These are phyloP conservation scores for Ustilago tritici DNA, from an alignment of 1,284 basidiomycete genomes.

Conservation along the genomic window DNA sequence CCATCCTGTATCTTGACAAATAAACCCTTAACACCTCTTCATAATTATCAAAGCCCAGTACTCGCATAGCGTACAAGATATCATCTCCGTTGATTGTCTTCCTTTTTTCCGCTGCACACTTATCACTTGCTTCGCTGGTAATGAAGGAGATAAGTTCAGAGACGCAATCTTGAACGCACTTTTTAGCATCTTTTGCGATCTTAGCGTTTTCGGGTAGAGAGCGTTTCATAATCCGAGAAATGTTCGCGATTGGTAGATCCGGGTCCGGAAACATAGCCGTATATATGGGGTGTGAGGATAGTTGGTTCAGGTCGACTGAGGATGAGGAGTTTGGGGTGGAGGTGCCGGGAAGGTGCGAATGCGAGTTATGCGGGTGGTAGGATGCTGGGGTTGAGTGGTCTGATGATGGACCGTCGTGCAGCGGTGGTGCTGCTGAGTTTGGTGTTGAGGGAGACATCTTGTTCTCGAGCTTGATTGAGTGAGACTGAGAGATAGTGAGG, in stretches of 20 bases:
- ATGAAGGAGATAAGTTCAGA: constrained; percentile 97
- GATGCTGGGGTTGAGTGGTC: constrained; percentile 22
- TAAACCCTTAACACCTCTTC: constrained; percentile 89
- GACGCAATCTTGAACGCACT: constrained; percentile 95
- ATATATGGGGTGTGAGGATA: constrained; percentile 34
- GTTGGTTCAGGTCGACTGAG: constrained; percentile 22
- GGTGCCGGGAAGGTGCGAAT: constrained; percentile 9
- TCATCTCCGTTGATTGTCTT: constrained; percentile 88
- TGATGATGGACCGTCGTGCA: neutral
- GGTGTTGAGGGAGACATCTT: constrained; percentile 11
- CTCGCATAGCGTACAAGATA: constrained; percentile 86
- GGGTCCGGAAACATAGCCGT: constrained; percentile 47
- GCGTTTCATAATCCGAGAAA: constrained; percentile 92
- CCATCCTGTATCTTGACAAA: constrained; percentile 76
- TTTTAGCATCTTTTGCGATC: constrained; percentile 95
- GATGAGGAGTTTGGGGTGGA: constrained; percentile 29
- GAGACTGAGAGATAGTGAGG: too few relatives aligned
- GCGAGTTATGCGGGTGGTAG: neutral
- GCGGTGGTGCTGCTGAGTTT: neutral
- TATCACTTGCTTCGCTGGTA: constrained; percentile 88
- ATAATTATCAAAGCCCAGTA: constrained; percentile 95
- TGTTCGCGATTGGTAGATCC: constrained; percentile 81
- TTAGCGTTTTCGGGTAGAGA: constrained; percentile 90
- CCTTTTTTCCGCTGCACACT: constrained; percentile 85
- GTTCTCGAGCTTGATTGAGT: too few relatives aligned